phyloP scores from a whole-genome alignment of 106 monocot genomes.

The Narthecium ossifragum region DNA sequence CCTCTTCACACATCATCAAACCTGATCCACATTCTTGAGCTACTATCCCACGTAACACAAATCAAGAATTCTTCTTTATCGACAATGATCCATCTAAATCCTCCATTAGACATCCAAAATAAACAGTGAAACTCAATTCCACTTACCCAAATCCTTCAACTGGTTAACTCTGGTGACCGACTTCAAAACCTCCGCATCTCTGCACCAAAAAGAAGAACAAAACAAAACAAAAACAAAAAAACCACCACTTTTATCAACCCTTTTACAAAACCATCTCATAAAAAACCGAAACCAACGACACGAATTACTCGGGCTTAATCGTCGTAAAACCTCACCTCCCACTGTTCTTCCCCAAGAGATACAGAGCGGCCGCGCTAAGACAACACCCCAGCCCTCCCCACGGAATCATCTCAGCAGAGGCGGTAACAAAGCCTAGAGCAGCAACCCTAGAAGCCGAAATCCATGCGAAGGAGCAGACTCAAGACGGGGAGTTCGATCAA shows the following conservation, averaged over 20 bases:
- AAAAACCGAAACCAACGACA: neutral
- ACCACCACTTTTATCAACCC: too few species aligned
- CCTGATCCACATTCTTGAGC: too few species aligned
- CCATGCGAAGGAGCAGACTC: too few species aligned
- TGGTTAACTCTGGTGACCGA: conserved; percentile 70
- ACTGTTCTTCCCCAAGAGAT: conserved; percentile 76
- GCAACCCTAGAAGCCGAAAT: too few species aligned
- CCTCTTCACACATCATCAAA: too few species aligned
- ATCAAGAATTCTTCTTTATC: too few species aligned
- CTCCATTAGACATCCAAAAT: too few species aligned
- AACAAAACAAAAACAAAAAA: neutral
- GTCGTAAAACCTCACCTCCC: conserved; percentile 39
- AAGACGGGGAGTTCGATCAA: too few species aligned
- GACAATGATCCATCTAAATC: too few species aligned
- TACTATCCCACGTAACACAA: too few species aligned
- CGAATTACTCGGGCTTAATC: too few species aligned
- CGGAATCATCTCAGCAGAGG: conserved; percentile 83
- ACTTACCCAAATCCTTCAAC: conserved; percentile 80
- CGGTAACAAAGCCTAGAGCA: too few species aligned
- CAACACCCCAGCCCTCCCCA: conserved; percentile 93
- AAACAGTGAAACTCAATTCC: neutral
- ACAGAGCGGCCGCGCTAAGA: conserved; percentile 78
- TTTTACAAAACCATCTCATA: neutral
- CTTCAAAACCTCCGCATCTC: conserved; percentile 72
- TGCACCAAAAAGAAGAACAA: conserved; percentile 18